Evolutionary conservation across 768 basidiomycete species (phyloP).

Genomic region (Lentinus brumalis): DNA sequence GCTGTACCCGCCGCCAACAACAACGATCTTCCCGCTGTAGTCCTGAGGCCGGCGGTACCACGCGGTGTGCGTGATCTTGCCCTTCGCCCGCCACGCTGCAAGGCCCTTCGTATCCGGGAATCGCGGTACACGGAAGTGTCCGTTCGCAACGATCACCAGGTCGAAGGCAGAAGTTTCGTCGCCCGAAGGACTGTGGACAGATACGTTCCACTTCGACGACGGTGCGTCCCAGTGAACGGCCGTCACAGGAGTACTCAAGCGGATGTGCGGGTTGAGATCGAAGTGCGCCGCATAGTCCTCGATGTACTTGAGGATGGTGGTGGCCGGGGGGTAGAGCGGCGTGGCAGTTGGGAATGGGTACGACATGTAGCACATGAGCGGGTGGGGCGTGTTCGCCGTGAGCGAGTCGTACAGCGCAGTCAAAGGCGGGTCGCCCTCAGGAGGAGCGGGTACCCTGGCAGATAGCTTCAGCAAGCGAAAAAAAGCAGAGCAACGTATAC

Average conservation of each 20-base stretch:
- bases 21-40: slow-evolving; percentile 39
- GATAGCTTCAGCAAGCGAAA: neutral
- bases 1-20: slow-evolving; percentile 58
- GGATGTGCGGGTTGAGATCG: slow-evolving; percentile 60
- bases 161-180: slow-evolving; percentile 50
- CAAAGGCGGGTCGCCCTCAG: slow-evolving; percentile 52
- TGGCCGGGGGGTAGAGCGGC: slow-evolving; percentile 64
- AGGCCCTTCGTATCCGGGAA: slow-evolving; percentile 65
- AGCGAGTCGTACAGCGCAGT: slow-evolving; percentile 80
- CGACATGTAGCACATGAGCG: slow-evolving; percentile 68
- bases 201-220: slow-evolving; percentile 48
- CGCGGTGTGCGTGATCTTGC: slow-evolving; percentile 63
- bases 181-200: slow-evolving; percentile 15
- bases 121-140: slow-evolving; percentile 71
- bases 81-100: slow-evolving; percentile 51
- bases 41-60: slow-evolving; percentile 61
- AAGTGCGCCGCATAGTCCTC: slow-evolving; percentile 65
- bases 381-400: slow-evolving; percentile 81
- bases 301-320: slow-evolving; percentile 66
- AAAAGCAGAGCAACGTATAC: neutral
- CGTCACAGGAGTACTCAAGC: slow-evolving; percentile 58
- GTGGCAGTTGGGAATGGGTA: slow-evolving; percentile 73
- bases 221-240: slow-evolving; percentile 42
- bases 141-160: slow-evolving; percentile 71
- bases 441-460: slow-evolving; percentile 55